These are phyloP conservation scores for Camellia sinensis DNA, from an alignment of 148 eudicot genomes.

Conservation along the genomic window DNA sequence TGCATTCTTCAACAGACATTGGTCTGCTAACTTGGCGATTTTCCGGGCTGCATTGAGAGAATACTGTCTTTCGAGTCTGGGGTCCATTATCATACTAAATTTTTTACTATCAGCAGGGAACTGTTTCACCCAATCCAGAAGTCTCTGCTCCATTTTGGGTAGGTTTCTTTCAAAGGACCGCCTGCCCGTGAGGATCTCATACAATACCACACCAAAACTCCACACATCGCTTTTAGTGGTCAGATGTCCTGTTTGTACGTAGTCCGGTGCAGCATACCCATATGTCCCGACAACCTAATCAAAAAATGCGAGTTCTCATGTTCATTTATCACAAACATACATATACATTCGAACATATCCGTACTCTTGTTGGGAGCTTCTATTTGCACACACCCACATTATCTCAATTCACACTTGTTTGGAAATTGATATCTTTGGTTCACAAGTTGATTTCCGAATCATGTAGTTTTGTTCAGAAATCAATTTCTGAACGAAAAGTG, in stretches of 20 bases:
- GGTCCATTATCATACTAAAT: constrained; percentile 61
- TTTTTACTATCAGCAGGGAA: constrained; percentile 55
- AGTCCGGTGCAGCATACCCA: constrained; percentile 94
- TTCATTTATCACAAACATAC: neutral
- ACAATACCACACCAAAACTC: constrained; percentile 86
- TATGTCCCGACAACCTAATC: constrained; percentile 83
- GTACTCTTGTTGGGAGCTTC: no score
- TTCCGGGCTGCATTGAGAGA: constrained; percentile 52
- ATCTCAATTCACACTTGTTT: no score
- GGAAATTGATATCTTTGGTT: no score
- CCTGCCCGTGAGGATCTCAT: constrained; percentile 78
- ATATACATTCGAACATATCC: neutral
- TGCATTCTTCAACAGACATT: constrained; percentile 52
- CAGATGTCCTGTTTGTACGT: constrained; percentile 80
- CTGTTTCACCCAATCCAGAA: constrained; percentile 70
- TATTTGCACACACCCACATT: no score
- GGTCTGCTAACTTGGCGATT: constrained; percentile 68
- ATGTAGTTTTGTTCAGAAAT: no score
- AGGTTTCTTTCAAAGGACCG: constrained; percentile 59
- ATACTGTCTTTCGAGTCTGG: constrained; percentile 53
- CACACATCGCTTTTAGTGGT: constrained; percentile 80
- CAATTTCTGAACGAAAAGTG: no score
- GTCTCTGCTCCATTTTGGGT: constrained; percentile 61
- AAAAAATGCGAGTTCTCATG: constrained; percentile 6
- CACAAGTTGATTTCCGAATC: no score